phyloP scores from a whole-genome alignment of 1,139 yeast genomes.

The Sugiyamaella paludigena region DNA sequence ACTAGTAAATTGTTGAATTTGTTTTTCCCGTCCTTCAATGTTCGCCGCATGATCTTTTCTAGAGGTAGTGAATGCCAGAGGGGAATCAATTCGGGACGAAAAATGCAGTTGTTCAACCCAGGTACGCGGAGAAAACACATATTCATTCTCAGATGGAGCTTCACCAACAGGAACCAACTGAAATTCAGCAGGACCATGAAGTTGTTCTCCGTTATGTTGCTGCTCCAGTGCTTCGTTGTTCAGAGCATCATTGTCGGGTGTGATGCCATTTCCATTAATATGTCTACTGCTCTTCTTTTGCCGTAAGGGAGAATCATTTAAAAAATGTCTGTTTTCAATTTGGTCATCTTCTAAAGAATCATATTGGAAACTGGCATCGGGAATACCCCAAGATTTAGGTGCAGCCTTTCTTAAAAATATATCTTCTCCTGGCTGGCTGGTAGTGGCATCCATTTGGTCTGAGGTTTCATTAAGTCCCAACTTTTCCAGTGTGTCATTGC shows the following conservation, averaged over 20 bases:
- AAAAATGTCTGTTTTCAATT: neutral
- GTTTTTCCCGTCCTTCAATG: neutral
- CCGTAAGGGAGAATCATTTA: neutral
- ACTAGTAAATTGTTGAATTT: slow-evolving; percentile 27
- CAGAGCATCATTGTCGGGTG: neutral
- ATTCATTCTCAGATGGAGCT: neutral
- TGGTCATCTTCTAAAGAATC: slow-evolving; percentile 14
- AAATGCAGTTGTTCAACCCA: slow-evolving; percentile 23
- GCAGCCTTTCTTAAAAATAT: slow-evolving; percentile 13
- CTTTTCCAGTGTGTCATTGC: slow-evolving; percentile 3
- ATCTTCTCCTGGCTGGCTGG: slow-evolving; percentile 9
- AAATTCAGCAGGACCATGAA: neutral
- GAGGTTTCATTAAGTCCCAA: slow-evolving; percentile 6
- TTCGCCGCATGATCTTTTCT: neutral
- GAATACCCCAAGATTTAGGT: slow-evolving; percentile 11
- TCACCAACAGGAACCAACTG: neutral
- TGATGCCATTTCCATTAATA: neutral
- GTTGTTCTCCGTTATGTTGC: neutral
- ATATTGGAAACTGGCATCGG: slow-evolving; percentile 11
- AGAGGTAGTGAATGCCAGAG: slow-evolving; percentile 12
- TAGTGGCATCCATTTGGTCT: neutral
- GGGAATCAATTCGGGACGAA: slow-evolving; percentile 22
- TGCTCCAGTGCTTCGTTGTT: neutral
- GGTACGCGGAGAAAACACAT: slow-evolving; percentile 3
- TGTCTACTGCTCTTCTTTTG: too few species aligned